phyloP scores from a whole-genome alignment of 208 protist species.

The Trichomonas tenax region DNA sequence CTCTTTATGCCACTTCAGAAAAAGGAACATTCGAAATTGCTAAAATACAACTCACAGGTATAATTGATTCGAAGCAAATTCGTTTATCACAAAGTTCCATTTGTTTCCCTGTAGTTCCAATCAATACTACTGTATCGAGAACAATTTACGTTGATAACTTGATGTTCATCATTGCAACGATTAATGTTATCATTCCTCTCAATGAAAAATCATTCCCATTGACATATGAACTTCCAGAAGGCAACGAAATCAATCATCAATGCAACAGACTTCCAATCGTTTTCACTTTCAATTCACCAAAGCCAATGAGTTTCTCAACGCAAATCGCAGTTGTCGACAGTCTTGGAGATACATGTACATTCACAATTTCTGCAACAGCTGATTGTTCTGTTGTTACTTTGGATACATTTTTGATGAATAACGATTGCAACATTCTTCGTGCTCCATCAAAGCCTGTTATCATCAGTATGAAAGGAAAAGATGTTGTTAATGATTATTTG shows the following conservation, averaged over 20 bases:
- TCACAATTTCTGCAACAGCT: not conserved
- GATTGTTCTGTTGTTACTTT: conserved; percentile 6
- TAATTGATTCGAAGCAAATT: not conserved
- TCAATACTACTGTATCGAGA: not conserved
- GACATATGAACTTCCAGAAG: not conserved
- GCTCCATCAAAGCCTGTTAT: not conserved
- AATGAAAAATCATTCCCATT: not conserved
- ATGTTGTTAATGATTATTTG: not conserved
- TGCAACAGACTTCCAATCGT: not conserved
- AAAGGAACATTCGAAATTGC: not conserved
- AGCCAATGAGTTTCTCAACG: not conserved
- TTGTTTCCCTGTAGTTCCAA: not conserved
- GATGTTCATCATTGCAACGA: not conserved
- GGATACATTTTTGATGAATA: not conserved
- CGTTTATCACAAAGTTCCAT: not conserved
- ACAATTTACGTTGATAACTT: not conserved
- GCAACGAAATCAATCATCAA: not conserved
- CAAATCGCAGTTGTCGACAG: not conserved
- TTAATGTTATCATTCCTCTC: not conserved
- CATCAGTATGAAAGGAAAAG: not conserved
- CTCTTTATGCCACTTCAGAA: not conserved
- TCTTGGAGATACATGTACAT: not conserved
- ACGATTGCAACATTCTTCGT: not conserved
- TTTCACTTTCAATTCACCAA: not conserved
- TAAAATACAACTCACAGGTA: not conserved